Percentiles rank a stretch among this genome's conserved stretches.
phyloP scores from a whole-genome alignment of 2,329 filamentous ascomycete genomes.

The Stagonosporopsis rhizophila region DNA sequence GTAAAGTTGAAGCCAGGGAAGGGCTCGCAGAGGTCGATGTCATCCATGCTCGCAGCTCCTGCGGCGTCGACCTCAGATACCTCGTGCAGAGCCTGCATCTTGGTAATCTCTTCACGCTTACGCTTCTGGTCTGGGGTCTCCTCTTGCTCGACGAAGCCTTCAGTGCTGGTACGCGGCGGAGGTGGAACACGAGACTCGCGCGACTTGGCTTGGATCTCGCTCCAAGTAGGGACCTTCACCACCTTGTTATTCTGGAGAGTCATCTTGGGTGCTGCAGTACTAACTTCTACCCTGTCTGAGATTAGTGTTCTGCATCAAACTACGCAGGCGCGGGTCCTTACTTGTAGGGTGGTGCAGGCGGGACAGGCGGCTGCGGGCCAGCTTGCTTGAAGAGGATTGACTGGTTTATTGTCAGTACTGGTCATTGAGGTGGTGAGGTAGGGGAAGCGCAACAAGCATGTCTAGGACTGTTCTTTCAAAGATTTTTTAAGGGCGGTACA shows the following conservation, averaged over 20 bases:
- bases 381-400: background rate
- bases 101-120: background rate
- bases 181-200: background rate
- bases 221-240: background rate
- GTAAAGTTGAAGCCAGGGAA: slow-evolving; percentile 2
- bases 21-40: slow-evolving; percentile 1
- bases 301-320: background rate
- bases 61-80: background rate
- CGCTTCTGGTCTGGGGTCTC: slow-evolving; percentile 3
- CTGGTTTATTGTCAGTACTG: background rate
- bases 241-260: background rate
- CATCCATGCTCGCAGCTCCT: slow-evolving; percentile 4
- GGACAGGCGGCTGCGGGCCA: background rate
- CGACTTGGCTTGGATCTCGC: background rate
- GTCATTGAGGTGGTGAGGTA: too few species aligned
- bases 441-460: background rate
- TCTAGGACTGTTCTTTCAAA: too few species aligned
- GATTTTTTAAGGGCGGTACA: too few species aligned
- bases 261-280: background rate
- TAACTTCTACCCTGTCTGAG: background rate
- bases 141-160: background rate
- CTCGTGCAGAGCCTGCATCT: background rate
- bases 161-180: background rate
- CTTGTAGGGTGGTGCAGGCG: background rate
- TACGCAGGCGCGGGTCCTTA: background rate